These are phyloP conservation scores for Starmerella stigmatis DNA, from an alignment of 805 yeast species.

Conservation along the genomic window DNA sequence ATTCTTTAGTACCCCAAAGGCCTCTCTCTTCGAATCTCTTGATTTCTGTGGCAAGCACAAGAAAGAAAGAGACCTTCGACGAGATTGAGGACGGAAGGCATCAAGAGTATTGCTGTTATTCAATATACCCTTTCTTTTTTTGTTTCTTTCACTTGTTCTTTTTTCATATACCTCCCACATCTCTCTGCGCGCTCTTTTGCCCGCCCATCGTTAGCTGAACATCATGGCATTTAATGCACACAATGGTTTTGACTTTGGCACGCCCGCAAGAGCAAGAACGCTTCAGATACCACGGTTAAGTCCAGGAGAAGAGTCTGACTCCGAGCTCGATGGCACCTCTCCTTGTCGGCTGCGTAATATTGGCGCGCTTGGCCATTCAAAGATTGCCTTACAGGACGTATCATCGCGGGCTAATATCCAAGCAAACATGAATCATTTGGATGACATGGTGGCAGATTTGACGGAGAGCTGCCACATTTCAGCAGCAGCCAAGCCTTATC, in stretches of 20 bases:
- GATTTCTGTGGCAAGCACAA: background rate
- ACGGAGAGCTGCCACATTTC: slow-evolving; percentile 1
- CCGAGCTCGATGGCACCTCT: background rate
- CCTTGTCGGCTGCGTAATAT: background rate
- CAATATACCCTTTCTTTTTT: background rate
- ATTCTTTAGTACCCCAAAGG: background rate
- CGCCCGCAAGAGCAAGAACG: background rate
- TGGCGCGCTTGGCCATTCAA: background rate
- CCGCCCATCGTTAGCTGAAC: background rate
- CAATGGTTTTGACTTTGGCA: background rate
- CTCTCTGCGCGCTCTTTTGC: background rate
- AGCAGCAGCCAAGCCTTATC: background rate
- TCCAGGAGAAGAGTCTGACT: background rate
- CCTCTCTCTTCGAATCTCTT: background rate
- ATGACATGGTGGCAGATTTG: background rate
- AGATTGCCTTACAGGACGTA: background rate
- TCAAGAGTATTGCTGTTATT: background rate
- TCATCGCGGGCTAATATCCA: background rate
- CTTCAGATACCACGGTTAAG: background rate
- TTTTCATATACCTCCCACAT: background rate
- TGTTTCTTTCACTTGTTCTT: background rate
- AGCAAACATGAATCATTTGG: background rate
- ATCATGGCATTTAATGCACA: background rate
- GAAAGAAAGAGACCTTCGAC: too few relatives aligned
- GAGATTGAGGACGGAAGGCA: background rate